phyloP scores from a whole-genome alignment of 1,139 yeast genomes.

The Sugiyamaella grinbergsii region DNA sequence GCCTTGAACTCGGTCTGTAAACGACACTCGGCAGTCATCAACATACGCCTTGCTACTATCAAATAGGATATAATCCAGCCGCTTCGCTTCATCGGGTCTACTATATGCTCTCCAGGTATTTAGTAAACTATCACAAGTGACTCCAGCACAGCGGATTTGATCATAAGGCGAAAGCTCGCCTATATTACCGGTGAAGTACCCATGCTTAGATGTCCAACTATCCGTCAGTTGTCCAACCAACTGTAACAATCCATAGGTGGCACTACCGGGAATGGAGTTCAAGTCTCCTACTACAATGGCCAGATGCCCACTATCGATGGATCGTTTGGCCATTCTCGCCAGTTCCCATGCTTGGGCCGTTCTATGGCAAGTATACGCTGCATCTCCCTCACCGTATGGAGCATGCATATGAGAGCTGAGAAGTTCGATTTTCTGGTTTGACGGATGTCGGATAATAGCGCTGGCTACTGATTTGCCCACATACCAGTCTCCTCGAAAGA shows the following conservation, averaged over 20 bases:
- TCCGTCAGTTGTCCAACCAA: constrained; percentile 70
- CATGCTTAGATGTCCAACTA: constrained; percentile 77
- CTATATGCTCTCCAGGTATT: constrained; percentile 83
- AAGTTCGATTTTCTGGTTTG: constrained; percentile 65
- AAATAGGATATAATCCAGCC: constrained; percentile 86
- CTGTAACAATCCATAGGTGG: constrained; percentile 76
- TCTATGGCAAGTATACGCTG: constrained; percentile 85
- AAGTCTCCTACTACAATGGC: constrained; percentile 91
- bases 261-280: constrained; percentile 82
- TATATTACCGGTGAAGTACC: constrained; percentile 45
- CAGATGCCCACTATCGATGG: constrained; percentile 75
- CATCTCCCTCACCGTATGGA: constrained; percentile 88
- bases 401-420: constrained; percentile 97
- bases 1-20: constrained; percentile 65
- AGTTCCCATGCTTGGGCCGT: constrained; percentile 98
- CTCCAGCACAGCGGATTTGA: constrained; percentile 73
- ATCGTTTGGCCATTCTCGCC: constrained; percentile 61
- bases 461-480: constrained; percentile 92
- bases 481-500: constrained; percentile 94
- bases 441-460: constrained; percentile 60
- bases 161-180: constrained; percentile 60
- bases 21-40: constrained; percentile 63
- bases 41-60: constrained; percentile 59
- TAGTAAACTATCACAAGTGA: constrained; percentile 83
- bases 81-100: constrained; percentile 70